Base-by-base conservation (phyloP, 1,284 basidiomycete genomes). In the Boletus semigastroideus region DNA sequence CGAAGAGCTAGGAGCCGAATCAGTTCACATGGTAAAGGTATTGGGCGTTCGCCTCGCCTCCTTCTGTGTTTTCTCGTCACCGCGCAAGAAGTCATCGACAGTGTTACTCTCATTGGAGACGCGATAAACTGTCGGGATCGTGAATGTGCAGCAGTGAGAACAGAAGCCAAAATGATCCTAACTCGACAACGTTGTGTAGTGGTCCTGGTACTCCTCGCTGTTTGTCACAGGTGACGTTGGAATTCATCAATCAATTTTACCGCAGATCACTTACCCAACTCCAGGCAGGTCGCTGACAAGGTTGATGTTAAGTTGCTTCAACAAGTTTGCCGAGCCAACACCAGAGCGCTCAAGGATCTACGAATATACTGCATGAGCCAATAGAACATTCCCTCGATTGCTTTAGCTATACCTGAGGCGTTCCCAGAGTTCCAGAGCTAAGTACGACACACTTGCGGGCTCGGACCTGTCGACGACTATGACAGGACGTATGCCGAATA, bases 151-250 rank as follows among this genome's bases (percentile, higher is more conserved):
- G 25, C n/a, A 16, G 34, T 14, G 20, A 20, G 7, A 16, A 28
- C n/a, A 41, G 33, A n/a, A 17, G 7, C 47, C 10, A 31, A 4
- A 14, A 19, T 38, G n/a, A 19, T 50, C 30, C 78, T 52, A 57
- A 84, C 83, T 66, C 4, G 82, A 79, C 25, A 87, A 72, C 1
- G 83, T 86, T 5, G 86, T 86, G 65, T 86, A 87, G 63, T 87
- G 86, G 59, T 87, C 86, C 65, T 87, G 83, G 65, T 87, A 87
- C 67, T 86, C 72, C 66, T 86, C 83, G 31, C 83, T 83, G 51
- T 36, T 42, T n/a, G 31, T 36, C 8, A 43, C 34, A 17, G 45
- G n/a, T 34, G 16, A 14, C 38, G 8, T 61, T 37, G 54, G 30
- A 41, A 33, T 33, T 37, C 22, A 30, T 27, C 12, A 4, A 14